A percentile compares a stretch with the other conserved stretches of the same genome.
Conservation (phyloP, 2,329 filamentous ascomycete species). For the Aureobasidium sp. region DNA sequence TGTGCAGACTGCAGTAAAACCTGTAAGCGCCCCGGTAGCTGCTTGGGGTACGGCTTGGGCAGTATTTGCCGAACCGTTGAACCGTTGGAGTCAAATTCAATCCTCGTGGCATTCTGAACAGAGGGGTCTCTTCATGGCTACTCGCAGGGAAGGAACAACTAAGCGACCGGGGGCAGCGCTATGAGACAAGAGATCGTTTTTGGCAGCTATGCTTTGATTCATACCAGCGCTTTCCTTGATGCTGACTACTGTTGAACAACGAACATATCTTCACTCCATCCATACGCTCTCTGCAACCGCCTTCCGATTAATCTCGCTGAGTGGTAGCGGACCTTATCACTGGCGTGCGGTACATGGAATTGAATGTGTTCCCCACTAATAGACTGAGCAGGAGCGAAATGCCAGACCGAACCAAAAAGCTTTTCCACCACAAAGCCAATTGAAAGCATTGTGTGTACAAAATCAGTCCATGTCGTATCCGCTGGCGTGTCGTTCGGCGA, state of each 20-base stretch:
- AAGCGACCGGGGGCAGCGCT: not conserved
- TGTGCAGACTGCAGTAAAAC: not conserved
- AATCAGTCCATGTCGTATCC: conserved; percentile 47
- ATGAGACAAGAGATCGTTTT: not conserved
- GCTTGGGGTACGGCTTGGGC: not conserved
- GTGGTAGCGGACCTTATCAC: conserved; percentile 43
- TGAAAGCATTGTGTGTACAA: conserved; percentile 42
- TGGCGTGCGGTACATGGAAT: conserved; percentile 53
- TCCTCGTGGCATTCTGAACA: not conserved
- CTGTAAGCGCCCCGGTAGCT: not conserved
- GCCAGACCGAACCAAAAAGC: conserved; percentile 53
- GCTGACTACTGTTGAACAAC: conserved; percentile 11
- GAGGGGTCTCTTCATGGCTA: not conserved
- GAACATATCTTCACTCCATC: conserved; percentile 45
- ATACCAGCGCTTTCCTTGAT: not conserved
- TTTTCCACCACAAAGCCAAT: conserved; percentile 48
- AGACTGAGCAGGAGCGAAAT: conserved; percentile 42
- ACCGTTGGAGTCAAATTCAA: not conserved
- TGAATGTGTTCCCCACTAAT: conserved; percentile 46
- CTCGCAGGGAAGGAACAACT: not conserved
- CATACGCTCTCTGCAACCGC: conserved; percentile 43
- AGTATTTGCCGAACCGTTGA: not conserved
- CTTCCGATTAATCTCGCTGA: conserved; percentile 41
- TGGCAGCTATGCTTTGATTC: not conserved
- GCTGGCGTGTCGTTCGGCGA: conserved; percentile 30